Conservation (phyloP, 2,329 filamentous ascomycete genomes). For the Xylaria sp. region DNA sequence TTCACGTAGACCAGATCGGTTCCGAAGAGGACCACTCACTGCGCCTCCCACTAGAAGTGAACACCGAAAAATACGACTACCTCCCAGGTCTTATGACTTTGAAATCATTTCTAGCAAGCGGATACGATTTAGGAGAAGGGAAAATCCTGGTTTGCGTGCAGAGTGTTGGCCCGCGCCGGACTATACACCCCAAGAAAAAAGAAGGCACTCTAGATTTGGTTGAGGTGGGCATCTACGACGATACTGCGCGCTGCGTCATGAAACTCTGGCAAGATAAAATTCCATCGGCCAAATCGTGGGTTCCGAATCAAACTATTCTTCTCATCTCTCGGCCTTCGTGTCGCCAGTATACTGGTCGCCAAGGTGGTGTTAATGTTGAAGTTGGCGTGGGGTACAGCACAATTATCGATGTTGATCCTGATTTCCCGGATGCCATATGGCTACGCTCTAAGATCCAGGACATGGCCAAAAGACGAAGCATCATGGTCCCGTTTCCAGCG, state of each 20-base stretch:
- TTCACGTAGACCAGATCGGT: constrained; percentile 51
- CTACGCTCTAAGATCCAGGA: constrained; percentile 55
- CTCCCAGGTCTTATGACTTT: constrained; percentile 61
- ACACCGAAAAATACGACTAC: constrained; percentile 31
- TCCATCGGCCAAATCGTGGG: constrained; percentile 50
- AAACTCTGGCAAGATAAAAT: constrained; percentile 60
- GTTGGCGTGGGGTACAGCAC: constrained; percentile 47
- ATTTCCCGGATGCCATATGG: constrained; percentile 58
- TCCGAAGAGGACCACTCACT: constrained; percentile 49
- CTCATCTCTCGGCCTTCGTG: constrained; percentile 53
- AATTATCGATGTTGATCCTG: constrained; percentile 62
- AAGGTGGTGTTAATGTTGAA: constrained; percentile 20
- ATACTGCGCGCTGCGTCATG: constrained; percentile 59
- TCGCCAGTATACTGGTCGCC: constrained; percentile 6
- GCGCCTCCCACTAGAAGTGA: constrained; percentile 53
- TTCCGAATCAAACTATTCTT: constrained; percentile 54
- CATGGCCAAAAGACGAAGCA: constrained; percentile 54
- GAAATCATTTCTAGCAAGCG: constrained; percentile 58
- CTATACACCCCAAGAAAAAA: constrained; percentile 52
- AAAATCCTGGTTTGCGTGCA: constrained; percentile 64
- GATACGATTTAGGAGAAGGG: constrained; percentile 55
- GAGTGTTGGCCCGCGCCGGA: constrained; percentile 59
- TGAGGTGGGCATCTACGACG: constrained; percentile 61
- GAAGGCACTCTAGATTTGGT: constrained; percentile 52
- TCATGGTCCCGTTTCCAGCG: constrained; percentile 55